phyloP scores from a whole-genome alignment of 2,329 filamentous ascomycete species.

The Epichloe baconii region DNA sequence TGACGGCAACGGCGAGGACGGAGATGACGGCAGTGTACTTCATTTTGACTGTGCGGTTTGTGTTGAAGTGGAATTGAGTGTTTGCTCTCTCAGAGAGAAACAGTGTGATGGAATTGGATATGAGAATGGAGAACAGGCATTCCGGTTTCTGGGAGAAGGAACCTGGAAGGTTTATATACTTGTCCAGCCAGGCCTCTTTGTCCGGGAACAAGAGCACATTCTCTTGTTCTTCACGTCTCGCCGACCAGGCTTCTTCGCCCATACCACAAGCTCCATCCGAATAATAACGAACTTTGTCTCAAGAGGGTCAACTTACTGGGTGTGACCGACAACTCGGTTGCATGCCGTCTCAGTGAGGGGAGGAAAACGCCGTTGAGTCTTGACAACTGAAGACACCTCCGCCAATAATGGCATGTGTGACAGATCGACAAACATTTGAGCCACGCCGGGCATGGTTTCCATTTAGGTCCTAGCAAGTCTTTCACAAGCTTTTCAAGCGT shows the following conservation, averaged over 20 bases:
- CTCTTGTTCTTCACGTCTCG: neutral
- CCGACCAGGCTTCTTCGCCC: neutral
- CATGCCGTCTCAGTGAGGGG: too few relatives aligned
- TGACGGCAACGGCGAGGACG: neutral
- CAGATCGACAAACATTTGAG: neutral
- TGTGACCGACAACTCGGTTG: too few relatives aligned
- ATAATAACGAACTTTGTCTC: too few relatives aligned
- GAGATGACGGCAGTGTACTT: neutral
- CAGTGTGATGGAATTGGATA: neutral
- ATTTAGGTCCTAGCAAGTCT: neutral
- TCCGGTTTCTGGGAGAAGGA: neutral
- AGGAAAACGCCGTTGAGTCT: too few relatives aligned
- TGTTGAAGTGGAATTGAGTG: neutral
- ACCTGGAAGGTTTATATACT: neutral
- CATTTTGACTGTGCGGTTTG: neutral
- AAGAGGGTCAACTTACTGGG: too few relatives aligned
- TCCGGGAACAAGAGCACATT: neutral
- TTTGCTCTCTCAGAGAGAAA: neutral
- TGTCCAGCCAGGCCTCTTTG: neutral
- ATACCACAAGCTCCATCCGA: too few relatives aligned
- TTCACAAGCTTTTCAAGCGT: neutral
- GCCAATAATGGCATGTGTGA: neutral
- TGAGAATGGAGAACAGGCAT: neutral
- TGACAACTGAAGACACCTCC: too few relatives aligned
- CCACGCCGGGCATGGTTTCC: neutral